Conservation (phyloP, 2,329 filamentous ascomycete genomes). For the Colletotrichum lentis region DNA sequence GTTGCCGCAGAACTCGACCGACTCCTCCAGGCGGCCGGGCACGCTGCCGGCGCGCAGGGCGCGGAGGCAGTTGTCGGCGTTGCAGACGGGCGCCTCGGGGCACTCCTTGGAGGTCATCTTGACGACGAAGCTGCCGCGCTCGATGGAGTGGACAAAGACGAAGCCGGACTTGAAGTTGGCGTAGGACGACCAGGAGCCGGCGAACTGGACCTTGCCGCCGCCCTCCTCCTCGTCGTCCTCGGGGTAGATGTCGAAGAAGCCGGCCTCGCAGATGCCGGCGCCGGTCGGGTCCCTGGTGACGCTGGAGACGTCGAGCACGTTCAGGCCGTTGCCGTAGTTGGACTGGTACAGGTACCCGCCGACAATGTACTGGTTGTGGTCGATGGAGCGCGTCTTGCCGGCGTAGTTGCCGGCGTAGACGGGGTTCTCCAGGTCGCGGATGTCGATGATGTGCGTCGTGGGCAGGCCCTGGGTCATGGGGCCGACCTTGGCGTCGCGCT, state of each 20-base stretch:
- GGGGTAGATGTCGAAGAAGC: slow-evolving; percentile 57
- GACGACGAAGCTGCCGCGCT: slow-evolving; percentile 41
- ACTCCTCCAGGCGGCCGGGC: slow-evolving; percentile 39
- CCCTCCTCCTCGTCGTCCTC: slow-evolving; percentile 42
- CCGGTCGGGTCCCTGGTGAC: slow-evolving; percentile 49
- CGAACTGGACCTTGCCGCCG: slow-evolving; percentile 39
- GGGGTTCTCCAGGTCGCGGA: slow-evolving; percentile 51
- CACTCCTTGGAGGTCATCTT: slow-evolving; percentile 40
- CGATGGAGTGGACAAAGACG: slow-evolving; percentile 41
- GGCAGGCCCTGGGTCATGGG: slow-evolving; percentile 52
- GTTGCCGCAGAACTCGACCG: slow-evolving; percentile 38
- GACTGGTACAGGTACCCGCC: slow-evolving; percentile 54
- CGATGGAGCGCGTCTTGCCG: slow-evolving; percentile 45
- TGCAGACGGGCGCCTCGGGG: slow-evolving; percentile 33
- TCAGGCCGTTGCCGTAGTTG: slow-evolving; percentile 55
- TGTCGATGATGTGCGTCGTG: slow-evolving; percentile 59
- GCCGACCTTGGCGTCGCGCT: slow-evolving; percentile 51
- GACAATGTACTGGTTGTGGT: slow-evolving; percentile 55
- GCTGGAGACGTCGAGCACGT: slow-evolving; percentile 46
- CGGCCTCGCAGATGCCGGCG: slow-evolving; percentile 52
- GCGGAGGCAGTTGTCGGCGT: slow-evolving; percentile 41
- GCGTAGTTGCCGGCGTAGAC: slow-evolving; percentile 53
- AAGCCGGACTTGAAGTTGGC: slow-evolving; percentile 40
- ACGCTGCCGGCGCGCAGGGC: slow-evolving; percentile 37
- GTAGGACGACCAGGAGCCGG: slow-evolving; percentile 40